Conservation (phyloP, 1,139 yeast species). For the Yamadazyma diddensiae region DNA sequence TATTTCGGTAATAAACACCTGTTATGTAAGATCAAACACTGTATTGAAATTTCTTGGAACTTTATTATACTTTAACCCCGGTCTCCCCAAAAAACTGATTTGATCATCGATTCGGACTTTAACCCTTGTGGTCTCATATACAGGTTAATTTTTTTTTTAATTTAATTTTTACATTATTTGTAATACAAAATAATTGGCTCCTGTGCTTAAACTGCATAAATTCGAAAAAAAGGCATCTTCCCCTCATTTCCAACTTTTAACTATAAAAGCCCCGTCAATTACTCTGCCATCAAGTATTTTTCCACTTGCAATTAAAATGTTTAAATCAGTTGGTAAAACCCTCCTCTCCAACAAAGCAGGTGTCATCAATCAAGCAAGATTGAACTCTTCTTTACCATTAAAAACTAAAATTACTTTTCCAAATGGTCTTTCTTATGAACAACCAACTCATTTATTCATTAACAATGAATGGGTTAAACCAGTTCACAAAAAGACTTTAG, state of each 20-base stretch:
- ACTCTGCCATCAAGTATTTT: background rate
- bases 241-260: constrained; percentile 1
- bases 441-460: constrained; percentile 77
- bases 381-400: constrained; percentile 33
- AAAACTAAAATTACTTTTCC: constrained; percentile 55
- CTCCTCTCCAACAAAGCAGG: constrained; percentile 2
- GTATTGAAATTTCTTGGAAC: too few relatives aligned
- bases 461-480: constrained; percentile 40
- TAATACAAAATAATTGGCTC: background rate
- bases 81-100: background rate
- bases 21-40: too few relatives aligned
- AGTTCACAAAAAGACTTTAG: constrained; percentile 52
- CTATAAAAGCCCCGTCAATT: constrained; percentile 2
- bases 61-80: too few relatives aligned
- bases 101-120: background rate
- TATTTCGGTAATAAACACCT: too few relatives aligned
- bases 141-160: background rate
- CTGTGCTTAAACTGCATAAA: background rate
- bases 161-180: background rate
- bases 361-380: constrained; percentile 10
- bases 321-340: constrained; percentile 9
- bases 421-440: constrained; percentile 53
- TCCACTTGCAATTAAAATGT: constrained; percentile 6
- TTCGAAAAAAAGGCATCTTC: background rate
- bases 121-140: background rate